phyloP scores from a whole-genome alignment of 129 eudicot genomes.

The Lactuca sativa region DNA sequence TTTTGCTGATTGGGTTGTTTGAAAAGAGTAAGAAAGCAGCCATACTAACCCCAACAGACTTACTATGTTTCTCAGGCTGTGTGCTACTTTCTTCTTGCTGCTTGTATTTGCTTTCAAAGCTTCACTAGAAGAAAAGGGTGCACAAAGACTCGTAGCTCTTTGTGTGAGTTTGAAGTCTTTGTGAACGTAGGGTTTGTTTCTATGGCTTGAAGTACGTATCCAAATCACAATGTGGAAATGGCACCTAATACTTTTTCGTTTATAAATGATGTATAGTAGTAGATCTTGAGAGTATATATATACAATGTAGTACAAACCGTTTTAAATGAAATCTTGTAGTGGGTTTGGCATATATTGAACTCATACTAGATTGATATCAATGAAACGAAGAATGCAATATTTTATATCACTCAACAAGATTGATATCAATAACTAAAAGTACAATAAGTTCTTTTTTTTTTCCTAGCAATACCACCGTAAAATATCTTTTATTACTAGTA shows the following conservation, averaged over 20 bases:
- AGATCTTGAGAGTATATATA: slow-evolving; percentile 15
- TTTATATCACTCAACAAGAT: not conserved
- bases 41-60: slow-evolving; percentile 61
- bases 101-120: slow-evolving; percentile 79
- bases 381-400: not conserved
- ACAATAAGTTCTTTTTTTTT: no score
- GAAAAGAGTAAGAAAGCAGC: slow-evolving; percentile 84
- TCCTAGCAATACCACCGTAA: no score
- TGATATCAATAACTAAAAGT: no score
- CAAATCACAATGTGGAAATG: not conserved
- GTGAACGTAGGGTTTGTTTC: slow-evolving; percentile 1
- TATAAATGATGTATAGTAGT: slow-evolving; percentile 26
- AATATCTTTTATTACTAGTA: no score
- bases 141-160: not conserved
- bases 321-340: not conserved
- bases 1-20: slow-evolving; percentile 80
- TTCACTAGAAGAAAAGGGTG: slow-evolving; percentile 26
- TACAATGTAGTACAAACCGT: slow-evolving; percentile 15
- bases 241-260: slow-evolving; percentile 3
- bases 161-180: not conserved
- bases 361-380: not conserved
- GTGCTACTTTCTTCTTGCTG: slow-evolving; percentile 72
- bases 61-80: slow-evolving; percentile 87
- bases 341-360: not conserved
- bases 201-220: not conserved